These are phyloP conservation scores for Eucalyptus grandis DNA, from an alignment of 345 rosid genomes.

Conservation along the genomic window DNA sequence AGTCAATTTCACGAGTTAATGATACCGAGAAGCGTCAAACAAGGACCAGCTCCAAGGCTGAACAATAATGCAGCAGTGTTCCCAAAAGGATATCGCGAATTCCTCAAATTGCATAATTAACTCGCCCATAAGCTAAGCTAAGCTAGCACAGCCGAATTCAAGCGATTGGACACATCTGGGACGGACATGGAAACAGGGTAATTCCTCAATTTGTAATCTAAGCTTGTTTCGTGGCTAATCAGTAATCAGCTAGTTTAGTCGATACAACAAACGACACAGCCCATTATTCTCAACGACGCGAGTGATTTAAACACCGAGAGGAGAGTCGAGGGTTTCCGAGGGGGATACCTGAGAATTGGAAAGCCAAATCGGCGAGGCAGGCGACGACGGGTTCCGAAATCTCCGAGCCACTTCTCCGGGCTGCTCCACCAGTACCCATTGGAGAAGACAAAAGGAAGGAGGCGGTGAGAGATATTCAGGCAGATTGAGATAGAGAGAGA, in stretches of 20 bases:
- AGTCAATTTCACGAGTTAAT: neutral
- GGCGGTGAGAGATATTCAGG: neutral
- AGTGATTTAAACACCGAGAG: neutral
- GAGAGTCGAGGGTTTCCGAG: neutral
- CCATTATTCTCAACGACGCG: neutral
- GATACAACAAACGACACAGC: neutral
- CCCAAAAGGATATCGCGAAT: neutral
- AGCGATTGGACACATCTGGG: neutral
- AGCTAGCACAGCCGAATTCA: neutral
- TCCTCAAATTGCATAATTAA: neutral
- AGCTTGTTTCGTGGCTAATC: neutral
- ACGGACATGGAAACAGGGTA: neutral
- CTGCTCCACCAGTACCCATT: slow-evolving; percentile 21
- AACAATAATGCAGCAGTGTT: neutral
- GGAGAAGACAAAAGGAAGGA: neutral
- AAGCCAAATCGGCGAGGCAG: slow-evolving; percentile 65
- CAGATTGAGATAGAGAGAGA: neutral
- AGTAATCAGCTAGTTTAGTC: neutral
- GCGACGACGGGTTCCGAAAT: slow-evolving; percentile 50
- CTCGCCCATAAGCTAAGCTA: neutral
- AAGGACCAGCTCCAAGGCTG: neutral
- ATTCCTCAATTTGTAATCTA: neutral
- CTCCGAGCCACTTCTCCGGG: slow-evolving; percentile 51
- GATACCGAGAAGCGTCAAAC: neutral
- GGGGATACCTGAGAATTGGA: slow-evolving; percentile 51